Percentiles rank a stretch among this genome's conserved stretches.
These are phyloP conservation scores for Rusavskia elegans DNA, from an alignment of 495 filamentous ascomycete species.

Conservation along the genomic window DNA sequence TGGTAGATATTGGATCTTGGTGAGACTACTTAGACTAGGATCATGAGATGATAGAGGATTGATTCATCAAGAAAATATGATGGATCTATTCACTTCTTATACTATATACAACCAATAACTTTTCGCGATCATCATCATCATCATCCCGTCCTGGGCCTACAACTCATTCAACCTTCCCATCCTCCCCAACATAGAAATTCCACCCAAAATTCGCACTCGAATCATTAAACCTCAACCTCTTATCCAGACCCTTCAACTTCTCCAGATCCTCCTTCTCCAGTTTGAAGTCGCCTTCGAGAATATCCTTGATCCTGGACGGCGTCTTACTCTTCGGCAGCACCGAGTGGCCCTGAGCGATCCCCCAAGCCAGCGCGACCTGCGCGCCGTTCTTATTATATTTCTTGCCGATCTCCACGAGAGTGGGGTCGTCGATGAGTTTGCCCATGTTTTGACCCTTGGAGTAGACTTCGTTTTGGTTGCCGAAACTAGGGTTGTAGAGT, in stretches of 20 bases:
- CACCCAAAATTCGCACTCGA: constrained; percentile 46
- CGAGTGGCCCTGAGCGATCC: constrained; percentile 42
- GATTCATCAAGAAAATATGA: too few species aligned
- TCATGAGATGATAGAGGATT: too few species aligned
- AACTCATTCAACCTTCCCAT: constrained; percentile 30
- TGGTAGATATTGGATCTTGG: too few species aligned
- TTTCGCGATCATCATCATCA: too few species aligned
- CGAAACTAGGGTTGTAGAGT: constrained; percentile 28
- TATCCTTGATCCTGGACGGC: constrained; percentile 34
- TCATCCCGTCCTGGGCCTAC: too few species aligned
- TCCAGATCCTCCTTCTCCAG: constrained; percentile 31
- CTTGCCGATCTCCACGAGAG: constrained; percentile 42
- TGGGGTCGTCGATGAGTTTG: constrained; percentile 45
- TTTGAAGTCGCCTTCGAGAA: constrained; percentile 45
- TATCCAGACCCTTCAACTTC: constrained; percentile 34
- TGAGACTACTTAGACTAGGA: too few species aligned
- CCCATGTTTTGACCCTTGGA: constrained; percentile 27
- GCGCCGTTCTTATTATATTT: constrained; percentile 45
- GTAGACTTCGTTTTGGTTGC: constrained; percentile 55
- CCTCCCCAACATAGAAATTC: constrained; percentile 44
- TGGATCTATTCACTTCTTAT: too few species aligned
- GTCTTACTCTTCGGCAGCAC: constrained; percentile 55
- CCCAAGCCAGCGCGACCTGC: constrained; percentile 51
- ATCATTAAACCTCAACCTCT: constrained; percentile 41
- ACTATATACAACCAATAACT: too few species aligned